Percentiles rank a stretch among this genome's conserved stretches.
Evolutionary conservation across 768 basidiomycete genomes (phyloP).

Genomic region (Boletellus ananas): DNA sequence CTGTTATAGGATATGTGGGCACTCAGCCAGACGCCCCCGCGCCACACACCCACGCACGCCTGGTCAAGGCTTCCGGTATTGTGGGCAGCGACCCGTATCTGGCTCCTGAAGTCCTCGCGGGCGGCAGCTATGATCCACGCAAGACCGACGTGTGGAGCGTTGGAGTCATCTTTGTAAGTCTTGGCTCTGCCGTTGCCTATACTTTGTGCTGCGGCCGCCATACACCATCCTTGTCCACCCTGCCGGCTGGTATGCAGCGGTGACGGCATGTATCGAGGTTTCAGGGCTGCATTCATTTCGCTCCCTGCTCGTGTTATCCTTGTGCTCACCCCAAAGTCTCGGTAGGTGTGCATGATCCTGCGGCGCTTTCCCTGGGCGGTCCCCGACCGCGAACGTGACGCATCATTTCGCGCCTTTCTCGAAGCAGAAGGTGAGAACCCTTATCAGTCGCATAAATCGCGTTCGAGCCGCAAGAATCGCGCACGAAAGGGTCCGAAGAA

Average conservation of each 20-base stretch:
- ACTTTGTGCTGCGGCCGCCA: background rate
- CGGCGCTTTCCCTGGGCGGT: conserved; percentile 99
- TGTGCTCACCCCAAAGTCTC: conserved; percentile 8
- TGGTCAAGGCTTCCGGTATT: conserved; percentile 74
- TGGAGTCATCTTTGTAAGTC: conserved; percentile 89
- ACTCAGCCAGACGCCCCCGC: conserved; percentile 22
- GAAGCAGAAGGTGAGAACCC: conserved; percentile 83
- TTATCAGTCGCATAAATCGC: conserved; percentile 30
- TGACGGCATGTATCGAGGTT: background rate
- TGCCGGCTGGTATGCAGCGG: background rate
- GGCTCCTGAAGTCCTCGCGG: conserved; percentile 88
- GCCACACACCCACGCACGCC: conserved; percentile 39
- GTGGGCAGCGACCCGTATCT: conserved; percentile 98
- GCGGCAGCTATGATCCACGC: conserved; percentile 86
- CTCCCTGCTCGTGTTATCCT: conserved; percentile 4
- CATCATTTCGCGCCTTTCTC: conserved; percentile 88
- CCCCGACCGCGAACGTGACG: conserved; percentile 90
- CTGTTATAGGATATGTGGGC: conserved; percentile 19
- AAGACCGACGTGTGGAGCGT: conserved; percentile 99
- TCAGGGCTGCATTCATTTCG: conserved; percentile 3
- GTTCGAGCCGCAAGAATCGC: conserved; percentile 9
- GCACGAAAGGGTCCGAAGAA: conserved; percentile 7
- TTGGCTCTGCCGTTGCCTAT: background rate
- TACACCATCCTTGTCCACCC: background rate
- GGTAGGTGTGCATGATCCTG: conserved; percentile 80